These are phyloP conservation scores for Zopfochytrium polystomum DNA, from an alignment of 371 early-diverging fungal species.

Conservation along the genomic window DNA sequence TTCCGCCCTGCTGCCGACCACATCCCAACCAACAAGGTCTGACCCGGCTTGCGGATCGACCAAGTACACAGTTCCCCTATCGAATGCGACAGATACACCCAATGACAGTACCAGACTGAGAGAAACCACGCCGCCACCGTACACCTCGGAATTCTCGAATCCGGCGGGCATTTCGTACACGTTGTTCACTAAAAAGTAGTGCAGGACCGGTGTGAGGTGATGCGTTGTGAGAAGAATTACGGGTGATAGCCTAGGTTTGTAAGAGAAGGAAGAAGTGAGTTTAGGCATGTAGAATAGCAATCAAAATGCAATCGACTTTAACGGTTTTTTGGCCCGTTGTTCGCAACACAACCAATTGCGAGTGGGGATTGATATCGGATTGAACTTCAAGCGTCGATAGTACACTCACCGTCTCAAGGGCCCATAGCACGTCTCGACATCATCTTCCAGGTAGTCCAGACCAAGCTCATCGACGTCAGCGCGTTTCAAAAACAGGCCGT, in stretches of 20 bases:
- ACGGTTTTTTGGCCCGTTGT: no score
- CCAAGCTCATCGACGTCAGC: conserved; percentile 15
- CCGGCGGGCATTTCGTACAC: conserved; percentile 28
- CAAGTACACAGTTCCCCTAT: conserved; percentile 33
- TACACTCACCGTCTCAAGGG: conserved; percentile 14
- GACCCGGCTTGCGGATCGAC: background rate
- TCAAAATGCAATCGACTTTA: no score
- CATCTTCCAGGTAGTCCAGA: conserved; percentile 9
- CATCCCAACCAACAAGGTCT: no score
- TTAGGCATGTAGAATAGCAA: no score
- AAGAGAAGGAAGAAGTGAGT: background rate
- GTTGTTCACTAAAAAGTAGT: conserved; percentile 20
- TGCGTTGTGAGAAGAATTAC: conserved; percentile 16
- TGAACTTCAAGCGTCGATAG: no score
- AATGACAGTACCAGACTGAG: conserved; percentile 17
- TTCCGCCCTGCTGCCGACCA: no score
- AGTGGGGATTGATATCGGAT: no score
- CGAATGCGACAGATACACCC: conserved; percentile 32
- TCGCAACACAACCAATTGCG: no score
- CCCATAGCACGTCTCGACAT: conserved; percentile 21
- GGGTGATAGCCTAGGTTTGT: conserved; percentile 7
- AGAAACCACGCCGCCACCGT: conserved; percentile 26
- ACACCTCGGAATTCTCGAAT: conserved; percentile 20
- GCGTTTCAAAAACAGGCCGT: conserved; percentile 12
- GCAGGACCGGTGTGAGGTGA: conserved; percentile 14